These are phyloP conservation scores for Irpex rosettiformis DNA, from an alignment of 1,284 basidiomycete species.

Conservation along the genomic window DNA sequence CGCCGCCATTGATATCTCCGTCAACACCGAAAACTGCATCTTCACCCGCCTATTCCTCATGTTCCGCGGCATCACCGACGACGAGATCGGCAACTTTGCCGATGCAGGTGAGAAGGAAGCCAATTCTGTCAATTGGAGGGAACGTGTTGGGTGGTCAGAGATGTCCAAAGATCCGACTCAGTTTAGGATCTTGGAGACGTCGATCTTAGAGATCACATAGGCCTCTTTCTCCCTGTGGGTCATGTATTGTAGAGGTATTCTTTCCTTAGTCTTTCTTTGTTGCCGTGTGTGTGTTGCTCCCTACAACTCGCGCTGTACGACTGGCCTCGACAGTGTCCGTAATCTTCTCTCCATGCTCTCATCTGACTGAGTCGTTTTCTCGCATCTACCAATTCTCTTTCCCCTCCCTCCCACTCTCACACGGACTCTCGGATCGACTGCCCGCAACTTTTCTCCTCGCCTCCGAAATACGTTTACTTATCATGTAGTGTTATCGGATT, in stretches of 20 bases:
- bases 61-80: slow-evolving; percentile 76
- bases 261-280: not conserved
- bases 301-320: slow-evolving; percentile 1
- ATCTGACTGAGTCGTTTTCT: not conserved
- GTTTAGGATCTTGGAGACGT: slow-evolving; percentile 76
- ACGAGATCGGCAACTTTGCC: slow-evolving; percentile 67
- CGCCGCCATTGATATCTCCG: slow-evolving; percentile 77
- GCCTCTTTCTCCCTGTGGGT: not conserved
- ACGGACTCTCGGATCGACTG: not conserved
- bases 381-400: not conserved
- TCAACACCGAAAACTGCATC: slow-evolving; percentile 72
- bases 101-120: slow-evolving; percentile 84
- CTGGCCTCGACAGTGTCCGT: not conserved
- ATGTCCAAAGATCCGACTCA: slow-evolving; percentile 64
- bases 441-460: not conserved
- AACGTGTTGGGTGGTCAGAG: slow-evolving; percentile 73
- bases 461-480: not conserved
- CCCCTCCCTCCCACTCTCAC: not conserved
- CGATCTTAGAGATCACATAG: slow-evolving; percentile 61
- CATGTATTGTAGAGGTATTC: not conserved
- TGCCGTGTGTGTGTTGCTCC: not conserved
- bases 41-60: slow-evolving; percentile 84
- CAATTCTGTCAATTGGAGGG: slow-evolving; percentile 72
- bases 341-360: not conserved
- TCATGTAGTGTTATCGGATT: slow-evolving; percentile 3